Conservation (phyloP, 129 eudicot species). For the Heracleum sosnowskyi region DNA sequence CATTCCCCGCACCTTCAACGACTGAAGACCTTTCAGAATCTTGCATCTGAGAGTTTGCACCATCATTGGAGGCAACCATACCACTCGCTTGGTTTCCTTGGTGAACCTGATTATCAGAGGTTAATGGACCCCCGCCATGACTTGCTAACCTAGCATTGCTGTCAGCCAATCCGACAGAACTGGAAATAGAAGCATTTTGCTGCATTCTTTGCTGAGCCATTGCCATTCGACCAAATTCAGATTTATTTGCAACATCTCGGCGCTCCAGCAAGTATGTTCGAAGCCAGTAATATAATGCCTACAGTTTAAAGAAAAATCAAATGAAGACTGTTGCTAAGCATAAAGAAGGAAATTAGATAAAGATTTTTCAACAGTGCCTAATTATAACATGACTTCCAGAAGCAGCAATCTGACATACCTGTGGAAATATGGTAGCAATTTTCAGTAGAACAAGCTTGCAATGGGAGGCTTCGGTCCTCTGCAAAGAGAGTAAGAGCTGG, state of each 20-base stretch:
- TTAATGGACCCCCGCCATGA: slow-evolving; percentile 49
- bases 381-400: slow-evolving; percentile 6
- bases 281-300: slow-evolving; percentile 99
- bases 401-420: slow-evolving; percentile 30
- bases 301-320: slow-evolving; percentile 1
- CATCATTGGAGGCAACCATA: slow-evolving; percentile 60
- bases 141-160: slow-evolving; percentile 43
- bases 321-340: slow-evolving; percentile 9
- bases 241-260: slow-evolving; percentile 93
- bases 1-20: slow-evolving; percentile 63
- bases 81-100: slow-evolving; percentile 59
- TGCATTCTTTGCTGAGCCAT: slow-evolving; percentile 98
- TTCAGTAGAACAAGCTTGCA: slow-evolving; percentile 87
- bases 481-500: slow-evolving; percentile 83
- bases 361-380: neutral
- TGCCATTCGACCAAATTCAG: slow-evolving; percentile 87
- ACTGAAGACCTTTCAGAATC: slow-evolving; percentile 67
- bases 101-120: slow-evolving; percentile 66
- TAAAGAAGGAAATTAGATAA: neutral
- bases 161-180: slow-evolving; percentile 43
- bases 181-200: slow-evolving; percentile 54
- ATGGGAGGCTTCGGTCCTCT: slow-evolving; percentile 90
- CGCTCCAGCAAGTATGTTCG: slow-evolving; percentile 95
- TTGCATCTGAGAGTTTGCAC: slow-evolving; percentile 64
- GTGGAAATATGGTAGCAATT: slow-evolving; percentile 85